phyloP scores from a whole-genome alignment of 1,139 yeast genomes.

The Magnusiomyces clavatus region DNA sequence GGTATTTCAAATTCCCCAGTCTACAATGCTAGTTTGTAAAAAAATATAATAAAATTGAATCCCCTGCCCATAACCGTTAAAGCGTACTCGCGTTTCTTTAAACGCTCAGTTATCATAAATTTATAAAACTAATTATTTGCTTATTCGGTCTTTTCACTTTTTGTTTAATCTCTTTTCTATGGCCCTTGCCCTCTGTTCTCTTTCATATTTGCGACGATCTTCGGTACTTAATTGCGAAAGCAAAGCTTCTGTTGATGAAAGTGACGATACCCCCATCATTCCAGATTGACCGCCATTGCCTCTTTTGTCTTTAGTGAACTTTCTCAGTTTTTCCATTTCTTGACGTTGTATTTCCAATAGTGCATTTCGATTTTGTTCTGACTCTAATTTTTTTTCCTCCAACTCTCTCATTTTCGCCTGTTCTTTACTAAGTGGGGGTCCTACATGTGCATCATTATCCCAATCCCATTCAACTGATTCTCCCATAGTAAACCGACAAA shows the following conservation, averaged over 20 bases:
- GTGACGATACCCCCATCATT: conserved; percentile 22
- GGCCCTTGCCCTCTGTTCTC: conserved; percentile 94
- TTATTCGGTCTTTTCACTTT: too few relatives aligned
- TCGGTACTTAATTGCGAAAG: conserved; percentile 26
- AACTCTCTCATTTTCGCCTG: conserved; percentile 44
- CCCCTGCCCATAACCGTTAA: too few relatives aligned
- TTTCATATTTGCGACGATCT: conserved; percentile 43
- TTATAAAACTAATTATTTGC: too few relatives aligned
- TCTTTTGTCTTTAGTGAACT: conserved; percentile 12
- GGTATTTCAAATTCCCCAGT: too few relatives aligned
- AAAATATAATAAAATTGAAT: too few relatives aligned
- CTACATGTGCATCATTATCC: conserved; percentile 56
- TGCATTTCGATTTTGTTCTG: neutral
- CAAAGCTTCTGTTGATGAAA: conserved; percentile 22
- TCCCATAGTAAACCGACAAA: conserved; percentile 60
- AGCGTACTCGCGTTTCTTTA: too few relatives aligned
- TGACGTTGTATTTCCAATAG: conserved; percentile 32
- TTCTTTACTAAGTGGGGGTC: conserved; percentile 55
- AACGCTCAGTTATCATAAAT: too few relatives aligned
- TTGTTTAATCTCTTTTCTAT: conserved; percentile 72
- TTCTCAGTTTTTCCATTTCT: conserved; percentile 24
- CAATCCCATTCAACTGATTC: conserved; percentile 56
- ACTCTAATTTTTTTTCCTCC: conserved; percentile 30
- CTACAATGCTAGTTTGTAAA: too few relatives aligned
- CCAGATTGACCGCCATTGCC: conserved; percentile 16